Evolutionary conservation across 2,329 filamentous ascomycete genomes (phyloP).

Genomic region (Apiospora phragmitis): DNA sequence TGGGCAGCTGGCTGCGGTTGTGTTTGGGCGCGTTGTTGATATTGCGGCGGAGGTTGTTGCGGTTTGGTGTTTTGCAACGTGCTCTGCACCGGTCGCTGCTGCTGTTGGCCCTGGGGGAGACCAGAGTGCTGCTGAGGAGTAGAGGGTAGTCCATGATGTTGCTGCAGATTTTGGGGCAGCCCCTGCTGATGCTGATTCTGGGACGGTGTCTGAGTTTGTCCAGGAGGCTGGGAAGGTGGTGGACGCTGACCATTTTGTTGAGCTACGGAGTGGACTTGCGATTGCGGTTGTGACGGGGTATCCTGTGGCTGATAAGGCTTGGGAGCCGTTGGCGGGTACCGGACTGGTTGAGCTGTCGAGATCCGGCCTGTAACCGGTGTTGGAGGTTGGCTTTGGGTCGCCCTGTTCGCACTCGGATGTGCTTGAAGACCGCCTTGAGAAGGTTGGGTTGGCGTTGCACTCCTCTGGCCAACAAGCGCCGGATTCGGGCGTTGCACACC

Average conservation of each 20-base stretch:
- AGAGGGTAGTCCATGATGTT: background rate
- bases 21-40: conserved; percentile 13
- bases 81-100: background rate
- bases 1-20: conserved; percentile 18
- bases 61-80: background rate
- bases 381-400: conserved; percentile 7
- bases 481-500: conserved; percentile 24
- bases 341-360: conserved; percentile 9
- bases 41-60: conserved; percentile 17
- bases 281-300: conserved; percentile 6
- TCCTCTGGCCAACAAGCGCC: conserved; percentile 19
- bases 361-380: conserved; percentile 12
- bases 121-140: background rate
- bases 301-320: conserved; percentile 2
- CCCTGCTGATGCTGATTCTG: conserved; percentile 16
- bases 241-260: conserved; percentile 22
- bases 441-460: conserved; percentile 17
- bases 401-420: background rate
- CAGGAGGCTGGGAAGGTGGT: background rate
- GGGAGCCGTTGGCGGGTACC: conserved; percentile 10
- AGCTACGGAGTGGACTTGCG: conserved; percentile 24
- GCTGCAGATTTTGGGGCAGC: conserved; percentile 13
- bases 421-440: background rate
- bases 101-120: conserved; percentile 4
- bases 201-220: conserved; percentile 11